Conservation (phyloP, 495 filamentous ascomycete species). For the Chaetomium tenue region DNA sequence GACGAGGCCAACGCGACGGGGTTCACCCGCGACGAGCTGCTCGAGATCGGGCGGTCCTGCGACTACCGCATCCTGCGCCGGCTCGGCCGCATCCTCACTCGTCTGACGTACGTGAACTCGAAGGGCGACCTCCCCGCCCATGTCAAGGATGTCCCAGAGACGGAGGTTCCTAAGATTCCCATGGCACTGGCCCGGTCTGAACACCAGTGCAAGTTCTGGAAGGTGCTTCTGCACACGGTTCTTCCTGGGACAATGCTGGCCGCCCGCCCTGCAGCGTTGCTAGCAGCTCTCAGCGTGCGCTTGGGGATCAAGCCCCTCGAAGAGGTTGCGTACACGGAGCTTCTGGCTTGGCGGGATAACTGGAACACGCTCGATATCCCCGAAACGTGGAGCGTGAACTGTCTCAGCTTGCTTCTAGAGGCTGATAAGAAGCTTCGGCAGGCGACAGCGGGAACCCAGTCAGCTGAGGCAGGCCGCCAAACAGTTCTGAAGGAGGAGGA, state of each 20-base stretch:
- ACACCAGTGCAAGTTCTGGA: slow-evolving; percentile 43
- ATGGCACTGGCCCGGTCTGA: slow-evolving; percentile 37
- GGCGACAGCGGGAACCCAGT: neutral
- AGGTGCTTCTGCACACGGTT: slow-evolving; percentile 44
- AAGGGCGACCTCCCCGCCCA: slow-evolving; percentile 44
- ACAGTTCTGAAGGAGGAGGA: slow-evolving; percentile 35
- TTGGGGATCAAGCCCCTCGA: slow-evolving; percentile 43
- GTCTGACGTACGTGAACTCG: slow-evolving; percentile 41
- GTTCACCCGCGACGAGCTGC: slow-evolving; percentile 43
- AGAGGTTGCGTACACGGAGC: slow-evolving; percentile 40
- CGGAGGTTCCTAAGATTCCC: slow-evolving; percentile 39
- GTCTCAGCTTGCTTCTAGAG: slow-evolving; percentile 44
- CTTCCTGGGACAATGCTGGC: slow-evolving; percentile 46
- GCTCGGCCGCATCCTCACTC: slow-evolving; percentile 44
- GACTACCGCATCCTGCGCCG: slow-evolving; percentile 43
- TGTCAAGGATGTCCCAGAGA: slow-evolving; percentile 29
- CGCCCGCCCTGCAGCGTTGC: slow-evolving; percentile 42
- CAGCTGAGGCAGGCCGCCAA: neutral
- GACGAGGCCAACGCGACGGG: slow-evolving; percentile 26
- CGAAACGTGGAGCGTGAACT: slow-evolving; percentile 48
- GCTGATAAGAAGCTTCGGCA: slow-evolving; percentile 41
- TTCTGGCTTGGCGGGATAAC: slow-evolving; percentile 36
- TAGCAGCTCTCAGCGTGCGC: slow-evolving; percentile 47
- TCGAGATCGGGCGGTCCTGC: slow-evolving; percentile 50
- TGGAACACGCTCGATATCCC: slow-evolving; percentile 47